Conservation (phyloP, 352 stramenopile species). For the Globisporangium canariense region DNA sequence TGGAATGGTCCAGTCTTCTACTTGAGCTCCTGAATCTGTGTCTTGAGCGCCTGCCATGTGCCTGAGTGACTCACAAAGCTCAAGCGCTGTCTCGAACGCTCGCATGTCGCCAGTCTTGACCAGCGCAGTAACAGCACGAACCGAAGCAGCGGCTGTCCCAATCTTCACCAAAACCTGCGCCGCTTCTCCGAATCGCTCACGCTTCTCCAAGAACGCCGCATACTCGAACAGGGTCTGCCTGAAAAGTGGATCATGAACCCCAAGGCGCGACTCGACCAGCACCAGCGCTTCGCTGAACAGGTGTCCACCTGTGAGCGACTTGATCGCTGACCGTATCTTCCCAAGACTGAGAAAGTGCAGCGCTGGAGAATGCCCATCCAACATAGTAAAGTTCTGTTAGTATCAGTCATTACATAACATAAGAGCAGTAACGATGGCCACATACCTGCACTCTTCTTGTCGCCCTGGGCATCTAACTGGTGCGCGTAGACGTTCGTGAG, state of each 20-base stretch:
- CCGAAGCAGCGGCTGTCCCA: constrained; percentile 20
- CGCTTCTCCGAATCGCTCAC: constrained; percentile 28
- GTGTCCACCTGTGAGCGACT: constrained; percentile 33
- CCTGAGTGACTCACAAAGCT: constrained; percentile 21
- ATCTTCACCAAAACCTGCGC: constrained; percentile 28
- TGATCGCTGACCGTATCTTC: constrained; percentile 48
- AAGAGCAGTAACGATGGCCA: background rate
- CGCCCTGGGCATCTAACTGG: constrained; percentile 41
- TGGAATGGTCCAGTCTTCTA: constrained; percentile 27
- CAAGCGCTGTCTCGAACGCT: constrained; percentile 30
- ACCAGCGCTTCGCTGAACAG: constrained; percentile 57
- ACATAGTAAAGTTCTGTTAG: background rate
- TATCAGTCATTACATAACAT: background rate
- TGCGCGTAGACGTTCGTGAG: constrained; percentile 57
- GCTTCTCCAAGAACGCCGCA: constrained; percentile 32
- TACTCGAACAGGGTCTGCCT: constrained; percentile 38
- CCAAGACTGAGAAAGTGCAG: constrained; percentile 56
- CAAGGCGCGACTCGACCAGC: constrained; percentile 42
- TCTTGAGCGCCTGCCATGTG: background rate
- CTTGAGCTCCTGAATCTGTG: background rate
- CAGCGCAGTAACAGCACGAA: constrained; percentile 26
- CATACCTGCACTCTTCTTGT: constrained; percentile 47
- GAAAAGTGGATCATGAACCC: constrained; percentile 35
- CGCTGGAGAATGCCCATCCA: constrained; percentile 19
- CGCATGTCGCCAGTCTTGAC: constrained; percentile 30